Base-by-base conservation (phyloP, 352 stramenopile genomes). In the Phytophthora rubi region DNA sequence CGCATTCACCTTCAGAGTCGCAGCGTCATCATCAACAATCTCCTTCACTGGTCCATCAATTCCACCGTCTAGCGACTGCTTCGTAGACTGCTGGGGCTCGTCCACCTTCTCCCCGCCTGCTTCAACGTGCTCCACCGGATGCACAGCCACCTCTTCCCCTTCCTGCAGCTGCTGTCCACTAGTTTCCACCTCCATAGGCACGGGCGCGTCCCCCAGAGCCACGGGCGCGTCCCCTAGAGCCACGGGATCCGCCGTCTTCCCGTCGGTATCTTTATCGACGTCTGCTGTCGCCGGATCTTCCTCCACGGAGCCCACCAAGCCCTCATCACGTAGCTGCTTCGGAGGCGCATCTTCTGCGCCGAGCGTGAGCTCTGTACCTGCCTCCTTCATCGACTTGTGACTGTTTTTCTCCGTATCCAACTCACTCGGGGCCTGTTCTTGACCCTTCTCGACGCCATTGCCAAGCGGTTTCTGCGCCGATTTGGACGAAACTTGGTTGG, bases 401-500 rank as follows among this genome's bases (percentile, higher is more conserved):
- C 59, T 66, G 30, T 60, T 61, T 68, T 57, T 55, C 57, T 37
- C 52, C 26, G 58, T 53, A 18, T 68, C 28, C 33, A 44, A 6
- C 44, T 64, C 61, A 9, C 21, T 13, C 47, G 47, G 4, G 8
- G 37, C 16, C 37, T 69, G 37, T 44, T 44, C 37, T 44, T 15
- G 37, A 44, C 37, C 37, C 37, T 44, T 74, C 32, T 70, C 49
- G 1, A 48, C 30, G 52, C 15, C 21, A 44, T 44, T 49, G 2
- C 45, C 59, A 32, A 60, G 69, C 47, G 33, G 37, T 35, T 68
- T 64, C 39, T 53, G 51, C 28, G 28, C 4, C 35, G 16, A 65
- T 62, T 70, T 71, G 1, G 56, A 62, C 51, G 52, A 37, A 15
- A 68, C 32, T 55, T 74, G 53, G 37, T 72, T 71, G 23, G 44